Conservation (phyloP, 768 basidiomycete species). For the Macrocybe gigantea region DNA sequence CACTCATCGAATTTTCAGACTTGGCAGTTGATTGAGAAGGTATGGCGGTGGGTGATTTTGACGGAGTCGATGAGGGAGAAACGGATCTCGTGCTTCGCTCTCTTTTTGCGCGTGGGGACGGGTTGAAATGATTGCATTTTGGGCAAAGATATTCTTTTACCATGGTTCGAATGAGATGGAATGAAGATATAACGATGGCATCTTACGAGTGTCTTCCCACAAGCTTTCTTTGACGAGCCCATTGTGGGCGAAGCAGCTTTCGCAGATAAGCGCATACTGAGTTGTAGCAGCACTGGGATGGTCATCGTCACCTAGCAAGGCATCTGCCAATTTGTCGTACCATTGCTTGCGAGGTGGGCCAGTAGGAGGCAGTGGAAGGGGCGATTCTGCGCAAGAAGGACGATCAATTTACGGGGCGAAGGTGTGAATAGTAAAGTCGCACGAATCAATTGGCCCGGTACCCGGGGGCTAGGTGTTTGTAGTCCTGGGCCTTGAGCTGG, state of each 20-base stretch:
- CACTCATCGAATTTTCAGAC: too few species aligned
- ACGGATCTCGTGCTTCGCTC: constrained; percentile 13
- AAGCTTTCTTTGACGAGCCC: constrained; percentile 79
- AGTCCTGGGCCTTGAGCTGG: background rate
- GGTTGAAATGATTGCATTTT: constrained; percentile 82
- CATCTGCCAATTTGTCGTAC: constrained; percentile 87
- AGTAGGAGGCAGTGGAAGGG: constrained; percentile 24
- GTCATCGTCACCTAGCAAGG: constrained; percentile 78
- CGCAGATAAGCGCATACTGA: constrained; percentile 84
- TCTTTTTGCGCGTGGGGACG: constrained; percentile 34
- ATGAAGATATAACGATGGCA: background rate
- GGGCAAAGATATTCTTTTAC: constrained; percentile 76
- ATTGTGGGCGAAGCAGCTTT: constrained; percentile 83
- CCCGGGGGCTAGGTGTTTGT: background rate
- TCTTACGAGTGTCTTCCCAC: constrained; percentile 81
- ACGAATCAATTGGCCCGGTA: too few species aligned
- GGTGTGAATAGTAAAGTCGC: too few species aligned
- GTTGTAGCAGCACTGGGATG: constrained; percentile 36
- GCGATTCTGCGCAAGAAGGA: constrained; percentile 2
- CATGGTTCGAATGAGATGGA: background rate
- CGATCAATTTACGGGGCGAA: too few species aligned
- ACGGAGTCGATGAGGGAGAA: constrained; percentile 10
- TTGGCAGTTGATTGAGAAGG: background rate
- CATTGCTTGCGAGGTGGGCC: constrained; percentile 62
- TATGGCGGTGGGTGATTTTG: constrained; percentile 5